Conservation (phyloP, 2,329 filamentous ascomycete species). For the Claviceps sp. region DNA sequence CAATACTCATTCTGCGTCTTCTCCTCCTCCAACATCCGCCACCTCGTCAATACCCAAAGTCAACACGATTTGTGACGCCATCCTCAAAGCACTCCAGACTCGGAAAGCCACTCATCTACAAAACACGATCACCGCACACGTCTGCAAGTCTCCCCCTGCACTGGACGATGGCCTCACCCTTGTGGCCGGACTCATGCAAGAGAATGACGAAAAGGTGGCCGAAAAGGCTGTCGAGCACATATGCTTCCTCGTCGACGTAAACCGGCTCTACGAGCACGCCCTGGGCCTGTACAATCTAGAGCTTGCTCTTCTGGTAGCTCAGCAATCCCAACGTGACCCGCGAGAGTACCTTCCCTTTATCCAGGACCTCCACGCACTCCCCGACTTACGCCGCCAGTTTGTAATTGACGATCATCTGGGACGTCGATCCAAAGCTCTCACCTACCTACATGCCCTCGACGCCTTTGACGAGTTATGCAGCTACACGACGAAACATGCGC, state of each 20-base stretch:
- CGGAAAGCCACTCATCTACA: constrained; percentile 58
- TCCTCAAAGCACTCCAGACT: constrained; percentile 53
- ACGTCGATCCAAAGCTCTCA: constrained; percentile 63
- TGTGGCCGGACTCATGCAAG: constrained; percentile 59
- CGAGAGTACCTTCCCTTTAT: constrained; percentile 92
- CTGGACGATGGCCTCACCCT: constrained; percentile 72
- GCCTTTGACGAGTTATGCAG: constrained; percentile 64
- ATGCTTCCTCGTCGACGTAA: constrained; percentile 90
- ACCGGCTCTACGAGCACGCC: constrained; percentile 80
- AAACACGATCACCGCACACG: constrained; percentile 86
- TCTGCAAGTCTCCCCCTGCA: constrained; percentile 86
- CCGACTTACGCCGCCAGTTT: constrained; percentile 59
- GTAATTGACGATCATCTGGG: constrained; percentile 81
- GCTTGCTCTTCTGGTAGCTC: constrained; percentile 77
- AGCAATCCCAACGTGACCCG: constrained; percentile 91
- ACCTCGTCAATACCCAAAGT: constrained; percentile 42
- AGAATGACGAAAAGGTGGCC: constrained; percentile 55
- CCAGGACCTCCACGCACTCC: constrained; percentile 66
- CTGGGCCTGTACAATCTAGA: constrained; percentile 87
- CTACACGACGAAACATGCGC: constrained; percentile 65
- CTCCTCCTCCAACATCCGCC: constrained; percentile 6
- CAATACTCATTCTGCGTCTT: not conserved
- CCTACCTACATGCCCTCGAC: constrained; percentile 59
- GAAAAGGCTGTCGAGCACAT: constrained; percentile 93
- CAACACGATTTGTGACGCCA: constrained; percentile 77